These are phyloP conservation scores for Fomitopsis betulina DNA, from an alignment of 1,284 basidiomycete genomes.

Conservation along the genomic window DNA sequence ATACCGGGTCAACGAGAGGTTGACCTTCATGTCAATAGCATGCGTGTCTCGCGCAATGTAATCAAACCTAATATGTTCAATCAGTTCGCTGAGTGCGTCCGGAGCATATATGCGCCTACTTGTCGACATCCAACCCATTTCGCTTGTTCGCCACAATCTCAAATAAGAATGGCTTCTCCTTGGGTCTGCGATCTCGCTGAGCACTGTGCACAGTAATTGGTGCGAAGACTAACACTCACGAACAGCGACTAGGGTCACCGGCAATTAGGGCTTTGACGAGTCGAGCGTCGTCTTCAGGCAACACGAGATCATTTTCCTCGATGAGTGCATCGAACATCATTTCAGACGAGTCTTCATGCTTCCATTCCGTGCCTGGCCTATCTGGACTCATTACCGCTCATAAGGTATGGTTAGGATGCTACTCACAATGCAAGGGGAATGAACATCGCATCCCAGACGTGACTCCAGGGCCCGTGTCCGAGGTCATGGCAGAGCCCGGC, in stretches of 20 bases:
- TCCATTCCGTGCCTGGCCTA: slow-evolving; percentile 47
- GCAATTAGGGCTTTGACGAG: slow-evolving; percentile 71
- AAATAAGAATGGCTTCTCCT: slow-evolving; percentile 47
- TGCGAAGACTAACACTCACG: slow-evolving; percentile 28
- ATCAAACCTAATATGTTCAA: slow-evolving; percentile 53
- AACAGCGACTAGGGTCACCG: slow-evolving; percentile 45
- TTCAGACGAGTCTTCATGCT: slow-evolving; percentile 66
- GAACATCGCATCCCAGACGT: slow-evolving; percentile 67
- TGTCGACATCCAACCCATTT: slow-evolving; percentile 81
- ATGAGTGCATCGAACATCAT: slow-evolving; percentile 70
- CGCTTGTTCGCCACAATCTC: slow-evolving; percentile 76
- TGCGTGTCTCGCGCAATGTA: slow-evolving; percentile 72
- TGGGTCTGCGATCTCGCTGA: slow-evolving; percentile 15
- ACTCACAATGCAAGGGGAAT: slow-evolving; percentile 56
- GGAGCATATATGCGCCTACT: slow-evolving; percentile 37
- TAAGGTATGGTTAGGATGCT: neutral
- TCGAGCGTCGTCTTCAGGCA: slow-evolving; percentile 38
- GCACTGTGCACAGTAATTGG: neutral
- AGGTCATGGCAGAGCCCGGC: slow-evolving; percentile 73
- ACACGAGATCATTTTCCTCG: slow-evolving; percentile 41
- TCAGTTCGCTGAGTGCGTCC: neutral
- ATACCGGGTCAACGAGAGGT: slow-evolving; percentile 48
- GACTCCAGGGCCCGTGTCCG: slow-evolving; percentile 72
- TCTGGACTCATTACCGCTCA: neutral
- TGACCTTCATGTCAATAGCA: slow-evolving; percentile 61